phyloP scores from a whole-genome alignment of 495 filamentous ascomycete species.

The Aspergillus ellipticus region DNA sequence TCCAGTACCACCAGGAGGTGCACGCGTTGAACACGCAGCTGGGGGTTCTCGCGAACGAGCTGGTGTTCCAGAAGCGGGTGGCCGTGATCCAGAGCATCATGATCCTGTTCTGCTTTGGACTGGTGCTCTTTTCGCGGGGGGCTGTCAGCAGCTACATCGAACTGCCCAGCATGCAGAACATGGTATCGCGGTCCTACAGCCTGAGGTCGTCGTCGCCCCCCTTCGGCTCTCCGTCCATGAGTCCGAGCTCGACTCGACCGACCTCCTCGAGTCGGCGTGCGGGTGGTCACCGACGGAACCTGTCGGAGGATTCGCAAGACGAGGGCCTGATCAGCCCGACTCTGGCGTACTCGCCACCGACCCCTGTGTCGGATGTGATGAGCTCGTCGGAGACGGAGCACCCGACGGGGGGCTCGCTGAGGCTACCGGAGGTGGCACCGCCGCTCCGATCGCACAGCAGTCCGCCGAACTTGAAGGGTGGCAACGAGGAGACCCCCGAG shows the following conservation, averaged over 20 bases:
- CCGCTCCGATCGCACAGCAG: slow-evolving; percentile 38
- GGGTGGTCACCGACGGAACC: slow-evolving; percentile 33
- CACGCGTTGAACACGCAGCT: slow-evolving; percentile 77
- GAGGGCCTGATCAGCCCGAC: slow-evolving; percentile 34
- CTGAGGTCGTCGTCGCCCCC: slow-evolving; percentile 38
- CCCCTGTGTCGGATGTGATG: slow-evolving; percentile 37
- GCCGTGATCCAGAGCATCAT: slow-evolving; percentile 83
- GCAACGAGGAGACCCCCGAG: slow-evolving; percentile 11
- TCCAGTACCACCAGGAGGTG: slow-evolving; percentile 76
- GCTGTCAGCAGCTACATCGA: slow-evolving; percentile 49
- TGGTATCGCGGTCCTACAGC: slow-evolving; percentile 50
- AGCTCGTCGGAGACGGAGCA: slow-evolving; percentile 16
- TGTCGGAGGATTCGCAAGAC: slow-evolving; percentile 41
- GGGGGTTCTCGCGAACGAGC: slow-evolving; percentile 83
- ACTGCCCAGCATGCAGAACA: slow-evolving; percentile 53
- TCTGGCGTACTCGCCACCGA: slow-evolving; percentile 45
- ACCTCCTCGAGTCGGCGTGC: slow-evolving; percentile 35
- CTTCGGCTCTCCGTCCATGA: slow-evolving; percentile 42
- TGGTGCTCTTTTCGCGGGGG: slow-evolving; percentile 73
- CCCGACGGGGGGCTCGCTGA: slow-evolving; percentile 14
- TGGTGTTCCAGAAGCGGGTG: slow-evolving; percentile 94
- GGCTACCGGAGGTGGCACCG: slow-evolving; percentile 21
- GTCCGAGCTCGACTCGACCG: slow-evolving; percentile 42
- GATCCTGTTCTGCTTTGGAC: slow-evolving; percentile 78
- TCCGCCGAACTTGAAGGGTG: slow-evolving; percentile 33